These are phyloP conservation scores for Plasmodium falciparum DNA, from an alignment of 169 alveolate species.

Conservation along the genomic window DNA sequence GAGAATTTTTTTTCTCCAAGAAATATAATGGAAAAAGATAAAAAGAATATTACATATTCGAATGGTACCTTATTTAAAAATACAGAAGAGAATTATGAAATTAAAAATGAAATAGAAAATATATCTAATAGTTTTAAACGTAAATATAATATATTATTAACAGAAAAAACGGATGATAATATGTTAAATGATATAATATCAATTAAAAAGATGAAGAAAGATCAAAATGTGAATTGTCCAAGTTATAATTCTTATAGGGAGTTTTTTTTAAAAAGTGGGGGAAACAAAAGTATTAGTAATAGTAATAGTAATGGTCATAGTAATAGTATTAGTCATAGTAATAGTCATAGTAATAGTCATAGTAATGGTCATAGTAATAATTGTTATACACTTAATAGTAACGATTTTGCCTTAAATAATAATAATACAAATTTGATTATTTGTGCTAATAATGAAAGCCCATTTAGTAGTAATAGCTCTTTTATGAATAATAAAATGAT, in stretches of 20 bases:
- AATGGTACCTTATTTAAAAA: slow-evolving; percentile 33
- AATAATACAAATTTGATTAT: no score
- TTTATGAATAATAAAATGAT: no score
- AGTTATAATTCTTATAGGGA: slow-evolving; percentile 39
- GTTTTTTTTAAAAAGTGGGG: slow-evolving; percentile 5
- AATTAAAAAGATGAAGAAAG: slow-evolving; percentile 32
- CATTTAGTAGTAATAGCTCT: no score
- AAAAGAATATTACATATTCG: not conserved
- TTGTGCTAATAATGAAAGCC: no score
- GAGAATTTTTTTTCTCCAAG: slow-evolving; percentile 40
- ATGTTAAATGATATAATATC: slow-evolving; percentile 34
- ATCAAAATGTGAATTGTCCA: not conserved
- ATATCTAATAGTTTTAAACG: slow-evolving; percentile 67
- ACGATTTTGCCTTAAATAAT: no score
- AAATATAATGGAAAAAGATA: slow-evolving; percentile 4
- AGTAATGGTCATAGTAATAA: not conserved
- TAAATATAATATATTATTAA: slow-evolving; percentile 46
- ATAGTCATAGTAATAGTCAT: not conserved
- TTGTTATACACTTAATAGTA: no score
- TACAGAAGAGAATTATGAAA: slow-evolving; percentile 24
- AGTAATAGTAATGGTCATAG: not conserved
- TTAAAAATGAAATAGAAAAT: slow-evolving; percentile 50
- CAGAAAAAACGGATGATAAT: slow-evolving; percentile 31
- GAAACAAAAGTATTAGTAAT: not conserved
- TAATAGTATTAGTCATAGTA: not conserved